These are phyloP conservation scores for Boletus subparvulus DNA, from an alignment of 768 basidiomycete species.

Conservation along the genomic window DNA sequence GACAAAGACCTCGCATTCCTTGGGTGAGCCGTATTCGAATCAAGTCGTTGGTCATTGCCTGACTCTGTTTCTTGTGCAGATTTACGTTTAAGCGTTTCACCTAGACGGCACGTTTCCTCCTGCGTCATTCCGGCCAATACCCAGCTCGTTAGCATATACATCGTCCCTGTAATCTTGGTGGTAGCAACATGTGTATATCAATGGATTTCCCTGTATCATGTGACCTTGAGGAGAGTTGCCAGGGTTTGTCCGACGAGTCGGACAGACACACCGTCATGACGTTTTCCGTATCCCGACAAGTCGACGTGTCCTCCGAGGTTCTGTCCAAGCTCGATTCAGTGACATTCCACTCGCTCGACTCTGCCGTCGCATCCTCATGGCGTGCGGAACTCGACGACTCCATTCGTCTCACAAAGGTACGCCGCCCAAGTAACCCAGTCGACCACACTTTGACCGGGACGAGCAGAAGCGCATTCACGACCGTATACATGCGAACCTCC, in stretches of 20 bases:
- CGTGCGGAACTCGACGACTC: conserved; percentile 68
- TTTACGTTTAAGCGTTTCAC: conserved; percentile 84
- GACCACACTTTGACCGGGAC: conserved; percentile 6
- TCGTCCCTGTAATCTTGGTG: conserved; percentile 27
- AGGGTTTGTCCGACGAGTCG: background rate
- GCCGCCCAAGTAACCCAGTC: background rate
- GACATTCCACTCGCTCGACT: conserved; percentile 55
- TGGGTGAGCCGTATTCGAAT: conserved; percentile 41
- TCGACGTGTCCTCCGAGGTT: conserved; percentile 70
- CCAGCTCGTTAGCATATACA: conserved; percentile 30
- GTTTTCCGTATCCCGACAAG: conserved; percentile 68
- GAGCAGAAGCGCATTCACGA: conserved; percentile 67
- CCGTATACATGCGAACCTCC: conserved; percentile 63
- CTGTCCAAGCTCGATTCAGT: conserved; percentile 69
- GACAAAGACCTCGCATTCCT: conserved; percentile 71
- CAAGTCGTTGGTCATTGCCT: background rate
- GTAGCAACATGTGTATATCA: conserved; percentile 21
- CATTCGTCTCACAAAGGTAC: conserved; percentile 70
- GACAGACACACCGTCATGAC: conserved; percentile 49
- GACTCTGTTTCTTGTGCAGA: conserved; percentile 36
- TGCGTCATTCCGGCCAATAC: conserved; percentile 18
- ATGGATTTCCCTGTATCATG: conserved; percentile 8
- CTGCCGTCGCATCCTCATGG: conserved; percentile 66
- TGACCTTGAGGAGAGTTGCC: conserved; percentile 10
- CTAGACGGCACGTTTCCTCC: background rate